These are phyloP conservation scores for Colletotrichum euphorbiae DNA, from an alignment of 2,329 filamentous ascomycete genomes.

Conservation along the genomic window DNA sequence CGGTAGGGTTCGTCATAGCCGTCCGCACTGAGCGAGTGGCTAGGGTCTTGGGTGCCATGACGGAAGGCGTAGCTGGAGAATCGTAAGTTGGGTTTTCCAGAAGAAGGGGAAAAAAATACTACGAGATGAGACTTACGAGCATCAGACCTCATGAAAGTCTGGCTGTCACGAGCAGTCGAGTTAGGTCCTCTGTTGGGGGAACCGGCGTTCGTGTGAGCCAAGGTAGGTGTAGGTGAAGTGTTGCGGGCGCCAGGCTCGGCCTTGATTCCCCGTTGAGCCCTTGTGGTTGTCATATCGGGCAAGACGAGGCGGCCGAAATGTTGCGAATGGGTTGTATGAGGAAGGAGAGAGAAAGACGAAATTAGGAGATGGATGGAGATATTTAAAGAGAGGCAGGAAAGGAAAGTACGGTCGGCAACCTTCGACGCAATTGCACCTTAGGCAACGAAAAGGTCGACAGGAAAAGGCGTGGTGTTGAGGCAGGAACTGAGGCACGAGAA, in stretches of 20 bases:
- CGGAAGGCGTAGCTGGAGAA: conserved; percentile 51
- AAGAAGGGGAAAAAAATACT: not conserved
- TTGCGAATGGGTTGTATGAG: not conserved
- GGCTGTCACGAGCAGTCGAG: not conserved
- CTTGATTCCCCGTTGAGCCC: conserved; percentile 28
- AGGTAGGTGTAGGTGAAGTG: conserved; percentile 11
- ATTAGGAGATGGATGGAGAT: not conserved
- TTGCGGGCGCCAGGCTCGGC: conserved; percentile 22
- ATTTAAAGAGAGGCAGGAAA: not conserved
- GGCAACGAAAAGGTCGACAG: conserved; percentile 3
- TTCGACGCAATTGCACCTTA: not conserved
- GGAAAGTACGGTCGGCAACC: not conserved
- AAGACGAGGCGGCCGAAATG: conserved; percentile 9
- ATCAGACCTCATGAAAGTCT: conserved; percentile 48
- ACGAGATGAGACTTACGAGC: conserved; percentile 49
- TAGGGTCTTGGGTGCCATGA: conserved; percentile 41
- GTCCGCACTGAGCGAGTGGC: conserved; percentile 13
- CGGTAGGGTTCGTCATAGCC: conserved; percentile 28
- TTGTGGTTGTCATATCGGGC: conserved; percentile 32
- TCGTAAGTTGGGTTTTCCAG: not conserved
- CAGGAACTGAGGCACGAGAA: conserved; percentile 7
- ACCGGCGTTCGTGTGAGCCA: conserved; percentile 22
- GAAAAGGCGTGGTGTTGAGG: conserved; percentile 3
- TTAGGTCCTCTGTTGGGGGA: conserved; percentile 13
- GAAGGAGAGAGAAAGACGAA: not conserved